Conservation (phyloP, 2,329 filamentous ascomycete species). For the Colletotrichum higginsianum region DNA sequence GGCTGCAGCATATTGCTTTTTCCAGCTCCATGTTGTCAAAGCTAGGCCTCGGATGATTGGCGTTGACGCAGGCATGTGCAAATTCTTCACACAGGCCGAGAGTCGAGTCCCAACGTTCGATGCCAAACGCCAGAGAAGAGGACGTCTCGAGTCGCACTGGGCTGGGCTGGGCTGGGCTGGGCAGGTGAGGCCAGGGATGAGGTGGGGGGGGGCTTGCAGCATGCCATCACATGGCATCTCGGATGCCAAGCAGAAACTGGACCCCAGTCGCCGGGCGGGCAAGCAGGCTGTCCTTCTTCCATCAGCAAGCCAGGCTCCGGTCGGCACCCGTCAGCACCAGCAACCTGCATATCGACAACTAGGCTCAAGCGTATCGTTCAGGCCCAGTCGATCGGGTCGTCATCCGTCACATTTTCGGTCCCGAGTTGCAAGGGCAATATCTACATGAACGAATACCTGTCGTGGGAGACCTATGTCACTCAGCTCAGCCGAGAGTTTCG, state of each 20-base stretch:
- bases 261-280: not conserved
- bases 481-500: not conserved
- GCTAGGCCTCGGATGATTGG: constrained; percentile 17
- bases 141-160: not conserved
- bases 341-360: constrained; percentile 28
- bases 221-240: constrained; percentile 18
- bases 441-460: not conserved
- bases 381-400: constrained; percentile 38
- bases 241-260: constrained; percentile 7
- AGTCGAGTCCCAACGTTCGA: constrained; percentile 9
- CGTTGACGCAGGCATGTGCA: constrained; percentile 15
- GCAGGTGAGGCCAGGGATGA: constrained; percentile 18
- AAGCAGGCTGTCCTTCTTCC: not conserved
- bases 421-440: constrained; percentile 12
- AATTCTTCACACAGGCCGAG: constrained; percentile 34
- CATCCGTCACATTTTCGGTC: constrained; percentile 31
- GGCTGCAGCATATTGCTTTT: constrained; percentile 38
- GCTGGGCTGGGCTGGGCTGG: constrained; percentile 19
- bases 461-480: not conserved
- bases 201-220: too few relatives aligned
- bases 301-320: constrained; percentile 8
- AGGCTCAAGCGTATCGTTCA: constrained; percentile 27
- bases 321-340: constrained; percentile 22
- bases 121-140: constrained; percentile 2
- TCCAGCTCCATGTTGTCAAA: constrained; percentile 25